These are phyloP conservation scores for Salix udensis DNA, from an alignment of 345 rosid genomes.

Conservation along the genomic window DNA sequence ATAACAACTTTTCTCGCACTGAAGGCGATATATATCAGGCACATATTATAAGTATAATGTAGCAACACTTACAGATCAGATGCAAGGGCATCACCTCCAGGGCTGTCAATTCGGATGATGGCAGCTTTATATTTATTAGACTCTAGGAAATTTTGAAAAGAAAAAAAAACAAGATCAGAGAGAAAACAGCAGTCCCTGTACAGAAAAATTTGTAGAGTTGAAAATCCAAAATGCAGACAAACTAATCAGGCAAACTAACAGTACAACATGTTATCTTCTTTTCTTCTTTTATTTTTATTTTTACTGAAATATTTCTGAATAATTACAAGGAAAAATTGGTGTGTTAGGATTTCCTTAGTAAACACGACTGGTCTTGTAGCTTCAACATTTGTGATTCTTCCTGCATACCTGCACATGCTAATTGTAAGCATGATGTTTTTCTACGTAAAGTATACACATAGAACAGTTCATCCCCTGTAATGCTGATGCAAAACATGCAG, in stretches of 20 bases:
- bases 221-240: constrained; percentile 1
- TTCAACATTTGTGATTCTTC: too few relatives aligned
- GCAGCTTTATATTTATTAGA: constrained; percentile 79
- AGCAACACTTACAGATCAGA: constrained; percentile 88
- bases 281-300: background rate
- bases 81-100: constrained; percentile 98
- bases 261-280: background rate
- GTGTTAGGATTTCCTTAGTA: too few relatives aligned
- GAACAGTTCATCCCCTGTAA: background rate
- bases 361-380: too few relatives aligned
- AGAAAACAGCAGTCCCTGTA: constrained; percentile 1
- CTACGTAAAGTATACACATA: background rate
- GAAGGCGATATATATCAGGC: too few relatives aligned
- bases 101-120: constrained; percentile 87
- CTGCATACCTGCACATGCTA: background rate
- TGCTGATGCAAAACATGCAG: background rate
- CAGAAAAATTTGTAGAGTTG: background rate
- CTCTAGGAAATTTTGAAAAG: constrained; percentile 35
- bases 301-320: too few relatives aligned
- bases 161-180: background rate
- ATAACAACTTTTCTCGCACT: background rate
- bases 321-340: too few relatives aligned
- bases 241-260: background rate
- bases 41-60: background rate
- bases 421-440: background rate